Evolutionary conservation across 495 filamentous ascomycete species (phyloP), one percentile per base, ranked within the genome.

Genomic region (Tetracladium setigerum): DNA sequence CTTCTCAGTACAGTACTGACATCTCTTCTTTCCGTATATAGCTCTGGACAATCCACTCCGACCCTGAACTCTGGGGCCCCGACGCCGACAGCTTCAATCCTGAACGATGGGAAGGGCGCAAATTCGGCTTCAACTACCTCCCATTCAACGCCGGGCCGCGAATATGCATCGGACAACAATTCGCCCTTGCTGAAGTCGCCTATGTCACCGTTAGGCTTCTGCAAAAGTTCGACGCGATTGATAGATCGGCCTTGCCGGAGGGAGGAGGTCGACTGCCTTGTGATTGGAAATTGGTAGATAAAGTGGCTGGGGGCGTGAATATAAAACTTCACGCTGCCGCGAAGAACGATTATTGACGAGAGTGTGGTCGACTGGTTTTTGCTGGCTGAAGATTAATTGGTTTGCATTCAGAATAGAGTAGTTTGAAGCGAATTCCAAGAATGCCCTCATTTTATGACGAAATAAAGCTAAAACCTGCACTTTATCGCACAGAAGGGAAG

Each of bases 191-290:
- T 2, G 75, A 81, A 57, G 67, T 74, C 19, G 62, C 61, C 7
- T 76, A 74, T 49, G 75, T 78, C 1, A 56, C 82, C 32, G 76
- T 81, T n/a, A 62, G 78, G 32, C 66, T 86, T 27, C 48, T 83
- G 54, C 82, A 84, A 66, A 68, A 70, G 37, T 90, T 81, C 57
- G 76, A 79, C 46, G 36, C 42, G 36, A 57, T 62, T 46, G 59
- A 62, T 52, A 54, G 56, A 51, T 55, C 52, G 46, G 47, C 47
- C 41, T 51, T 55, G 47, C 56, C 56, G 36, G 46, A 52, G 49
- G 56, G 56, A 27, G n/a, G n/a, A n/a, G n/a, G n/a, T 46, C 52
- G 56, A 56, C 52, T 58, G 38, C 56, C 56, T 38, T 58, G 56
- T 52, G 56, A 58, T 56, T 58, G 56, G 56, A 58, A 55, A 58